Base-by-base conservation (phyloP, 176 grass and related monocot genomes). In the Poa pratensis region DNA sequence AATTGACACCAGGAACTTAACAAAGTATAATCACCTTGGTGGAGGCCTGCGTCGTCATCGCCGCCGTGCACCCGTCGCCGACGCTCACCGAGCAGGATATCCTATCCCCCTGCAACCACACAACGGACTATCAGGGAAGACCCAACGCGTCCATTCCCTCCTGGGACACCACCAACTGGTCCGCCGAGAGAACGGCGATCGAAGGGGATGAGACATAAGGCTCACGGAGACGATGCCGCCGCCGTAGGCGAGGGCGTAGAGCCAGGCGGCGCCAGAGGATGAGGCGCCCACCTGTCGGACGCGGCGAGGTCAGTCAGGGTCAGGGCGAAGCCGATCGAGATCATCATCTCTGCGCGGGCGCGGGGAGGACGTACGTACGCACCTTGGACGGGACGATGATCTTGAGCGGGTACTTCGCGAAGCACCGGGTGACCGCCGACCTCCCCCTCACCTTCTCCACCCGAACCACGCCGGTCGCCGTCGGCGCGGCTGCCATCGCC, bases 221-320 rank as follows among this genome's bases (percentile, higher is more conserved):
- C 85, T 91, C 62, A 98, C 96, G 42, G 96, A 98, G 85, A 98
- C 93, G 59, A 98, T 95, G 83, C 96, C 96, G 42, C 93, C 93
- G n/a, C 96, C 91, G 30, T 98, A 98, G 78, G 91, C 89, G 82
- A 98, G 87, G 79, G 85, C 39, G 80, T 94, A 98, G 78, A 98
- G 89, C 91, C 93, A 98, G 43, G 90, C 93, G 32, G 83, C 83
- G 79, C 91, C 88, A 19, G 82, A 73, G 49, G 78, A 60, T 54
- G 87, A 81, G 20, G 85, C 78, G 0, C 85, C 93, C 14, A 88
- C 95, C 92, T 91, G 66, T 24, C 9, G 86, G n/a, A 8, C 51
- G 23, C 7, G 24, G 50, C 3, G 15, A 48, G 20, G 30, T 14
- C 7, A 61, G 43, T 49, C 5, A 55, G 30, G 30, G 30, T 30